These are phyloP conservation scores for Candolleomyces eurysporus DNA, from an alignment of 768 basidiomycete species.

Conservation along the genomic window DNA sequence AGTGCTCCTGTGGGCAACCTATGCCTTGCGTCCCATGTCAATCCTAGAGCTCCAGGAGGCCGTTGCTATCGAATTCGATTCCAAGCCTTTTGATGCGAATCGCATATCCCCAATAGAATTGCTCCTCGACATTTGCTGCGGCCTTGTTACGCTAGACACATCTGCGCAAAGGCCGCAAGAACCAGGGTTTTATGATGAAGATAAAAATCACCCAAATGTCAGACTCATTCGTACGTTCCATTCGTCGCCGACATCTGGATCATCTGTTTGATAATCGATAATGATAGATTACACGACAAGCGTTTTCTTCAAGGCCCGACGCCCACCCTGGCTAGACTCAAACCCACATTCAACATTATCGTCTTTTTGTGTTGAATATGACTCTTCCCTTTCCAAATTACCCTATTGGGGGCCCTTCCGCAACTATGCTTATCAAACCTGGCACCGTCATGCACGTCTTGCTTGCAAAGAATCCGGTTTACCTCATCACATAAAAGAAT, in stretches of 20 bases:
- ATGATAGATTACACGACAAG: slow-evolving; percentile 2
- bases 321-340: neutral
- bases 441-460: neutral
- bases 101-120: neutral
- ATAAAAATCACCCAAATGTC: no score
- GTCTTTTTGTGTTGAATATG: neutral
- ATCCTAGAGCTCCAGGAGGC: neutral
- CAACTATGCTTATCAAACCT: neutral
- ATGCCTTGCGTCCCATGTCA: neutral
- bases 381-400: neutral
- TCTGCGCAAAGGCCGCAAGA: no score
- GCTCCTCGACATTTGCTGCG: neutral
- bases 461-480: neutral
- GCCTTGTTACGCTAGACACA: neutral
- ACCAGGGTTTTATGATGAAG: no score
- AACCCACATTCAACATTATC: neutral
- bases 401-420: neutral
- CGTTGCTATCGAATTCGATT: neutral
- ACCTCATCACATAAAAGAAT: neutral
- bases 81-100: neutral
- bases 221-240: slow-evolving; percentile 5
- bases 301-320: neutral
- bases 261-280: neutral
- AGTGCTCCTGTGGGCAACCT: neutral
- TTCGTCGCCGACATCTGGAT: neutral